Evolutionary conservation across 164 flowering plant genomes (phyloP).

Genomic region (Sextonia rubra): DNA sequence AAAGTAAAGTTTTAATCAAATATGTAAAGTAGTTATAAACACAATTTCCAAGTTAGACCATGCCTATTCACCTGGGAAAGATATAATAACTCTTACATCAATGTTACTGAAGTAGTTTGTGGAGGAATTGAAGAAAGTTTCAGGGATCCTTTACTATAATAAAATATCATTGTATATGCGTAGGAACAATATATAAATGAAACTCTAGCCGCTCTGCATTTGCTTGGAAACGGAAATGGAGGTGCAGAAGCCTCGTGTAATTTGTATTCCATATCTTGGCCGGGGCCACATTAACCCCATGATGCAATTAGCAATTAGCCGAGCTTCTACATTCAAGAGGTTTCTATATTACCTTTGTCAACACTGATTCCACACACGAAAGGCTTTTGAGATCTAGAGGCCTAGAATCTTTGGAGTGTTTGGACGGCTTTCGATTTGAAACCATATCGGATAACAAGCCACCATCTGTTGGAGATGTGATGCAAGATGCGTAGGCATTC

Average conservation of each 20-base stretch:
- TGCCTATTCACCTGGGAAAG: too few relatives aligned
- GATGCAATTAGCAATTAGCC: neutral
- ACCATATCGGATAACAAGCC: neutral
- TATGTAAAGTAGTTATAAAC: too few relatives aligned
- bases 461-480: neutral
- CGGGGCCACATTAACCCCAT: conserved; percentile 35
- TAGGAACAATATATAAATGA: too few relatives aligned
- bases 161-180: too few relatives aligned
- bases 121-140: too few relatives aligned
- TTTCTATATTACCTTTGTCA: conserved; percentile 36
- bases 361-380: conserved; percentile 3
- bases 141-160: too few relatives aligned
- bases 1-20: too few relatives aligned
- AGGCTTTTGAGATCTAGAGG: neutral
- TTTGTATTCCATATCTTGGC: conserved; percentile 16
- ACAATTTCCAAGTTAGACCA: too few relatives aligned
- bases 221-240: neutral
- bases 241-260: neutral
- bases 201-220: too few relatives aligned
- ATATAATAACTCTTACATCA: too few relatives aligned
- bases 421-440: neutral
- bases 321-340: conserved; percentile 4
- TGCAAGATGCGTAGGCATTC: neutral
- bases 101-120: too few relatives aligned
- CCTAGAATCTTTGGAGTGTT: neutral